Conservation (phyloP, 345 rosid species). For the Linum tenue region DNA sequence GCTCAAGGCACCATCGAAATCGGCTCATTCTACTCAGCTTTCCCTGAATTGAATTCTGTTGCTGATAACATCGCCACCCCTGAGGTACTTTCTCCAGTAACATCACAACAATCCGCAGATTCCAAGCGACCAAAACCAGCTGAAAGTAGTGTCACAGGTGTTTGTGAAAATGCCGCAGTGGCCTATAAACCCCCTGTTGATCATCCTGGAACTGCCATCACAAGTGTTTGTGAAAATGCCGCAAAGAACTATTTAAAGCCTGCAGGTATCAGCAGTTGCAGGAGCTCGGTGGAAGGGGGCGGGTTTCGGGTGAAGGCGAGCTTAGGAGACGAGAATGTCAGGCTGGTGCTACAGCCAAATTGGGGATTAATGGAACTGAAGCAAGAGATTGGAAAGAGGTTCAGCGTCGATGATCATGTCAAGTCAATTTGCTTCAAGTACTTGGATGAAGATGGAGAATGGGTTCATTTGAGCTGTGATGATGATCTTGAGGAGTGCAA, state of each 20-base stretch:
- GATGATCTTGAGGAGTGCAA: conserved; percentile 9
- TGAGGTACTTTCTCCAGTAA: neutral
- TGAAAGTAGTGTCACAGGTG: no score
- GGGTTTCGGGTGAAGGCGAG: neutral
- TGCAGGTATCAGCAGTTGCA: neutral
- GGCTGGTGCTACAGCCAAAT: neutral
- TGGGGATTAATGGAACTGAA: conserved; percentile 2
- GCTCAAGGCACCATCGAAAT: conserved; percentile 67
- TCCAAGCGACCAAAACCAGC: neutral
- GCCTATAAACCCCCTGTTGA: no score
- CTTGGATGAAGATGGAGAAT: conserved; percentile 1
- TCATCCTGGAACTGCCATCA: no score
- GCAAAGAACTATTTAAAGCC: no score
- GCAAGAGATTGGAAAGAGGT: conserved; percentile 4
- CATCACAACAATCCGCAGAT: neutral
- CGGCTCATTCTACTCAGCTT: conserved; percentile 69
- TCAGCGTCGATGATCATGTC: neutral
- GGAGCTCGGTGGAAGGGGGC: neutral
- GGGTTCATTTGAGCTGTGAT: conserved; percentile 6
- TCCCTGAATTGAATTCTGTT: conserved; percentile 61
- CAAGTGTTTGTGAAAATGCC: no score
- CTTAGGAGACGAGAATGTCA: neutral
- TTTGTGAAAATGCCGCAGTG: no score
- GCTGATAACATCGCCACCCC: no score
- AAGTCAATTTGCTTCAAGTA: neutral